Evolutionary conservation across 306 rosid species (phyloP), one percentile per base, ranked within the genome.

Genomic region (Comarum palustre): DNA sequence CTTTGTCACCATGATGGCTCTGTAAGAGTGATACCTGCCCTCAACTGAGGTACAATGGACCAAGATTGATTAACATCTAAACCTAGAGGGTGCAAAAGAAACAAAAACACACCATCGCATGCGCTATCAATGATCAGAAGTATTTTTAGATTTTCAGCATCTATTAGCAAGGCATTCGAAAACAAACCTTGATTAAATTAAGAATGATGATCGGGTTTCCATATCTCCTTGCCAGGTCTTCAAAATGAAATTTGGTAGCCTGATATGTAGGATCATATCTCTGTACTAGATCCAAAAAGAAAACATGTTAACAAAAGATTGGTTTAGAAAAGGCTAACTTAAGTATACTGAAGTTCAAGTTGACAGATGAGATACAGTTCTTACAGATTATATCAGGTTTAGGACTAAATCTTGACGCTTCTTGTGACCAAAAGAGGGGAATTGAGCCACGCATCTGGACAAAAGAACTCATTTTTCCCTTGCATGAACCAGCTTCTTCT

Each of bases 391-490:
- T 91, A 82, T 94, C 98, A 47, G 98, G 98, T 82, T 94, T 94
- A 59, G 98, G 98, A 78, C 96, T 91, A 73, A 91, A 91, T 85
- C 87, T 88, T 25, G 97, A 94, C 62, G 93, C 90, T 88, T 91
- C 98, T 83, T 94, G 98, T 62, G 98, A 94, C 98, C 98, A 94
- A 75, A 94, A 94, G 65, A 94, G 98, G 10, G 98, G 98, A 77
- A 94, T 89, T 58, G 98, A 94, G 52, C 98, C 98, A 14, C 98
- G 97, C 96, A 94, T 86, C 81, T 94, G 98, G 70, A 94, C 96
- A 72, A 91, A 85, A 10, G 98, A 91, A 91, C 98, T 94, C 97
- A 94, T 91, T 82, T 84, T 88, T 5, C 98, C 98, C 79, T 83
- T 86, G 84, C 87, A 89, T 16, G 90, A 84, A 64, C 97, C 98